Conservation (phyloP, 2,329 filamentous ascomycete genomes). For the Aspergillus proliferans region DNA sequence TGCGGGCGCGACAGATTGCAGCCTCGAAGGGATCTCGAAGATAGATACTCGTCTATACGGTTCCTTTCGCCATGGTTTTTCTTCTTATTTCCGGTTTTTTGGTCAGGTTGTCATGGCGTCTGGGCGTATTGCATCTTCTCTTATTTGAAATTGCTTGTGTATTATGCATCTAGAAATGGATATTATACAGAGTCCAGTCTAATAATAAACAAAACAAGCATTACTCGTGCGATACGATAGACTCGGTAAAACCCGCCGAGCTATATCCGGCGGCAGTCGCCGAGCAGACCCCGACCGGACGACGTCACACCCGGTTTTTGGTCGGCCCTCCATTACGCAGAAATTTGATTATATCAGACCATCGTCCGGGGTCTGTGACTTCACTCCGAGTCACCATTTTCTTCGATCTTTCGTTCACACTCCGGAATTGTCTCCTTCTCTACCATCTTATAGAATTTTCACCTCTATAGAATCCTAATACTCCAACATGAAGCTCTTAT, state of each 20-base stretch:
- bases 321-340: background rate
- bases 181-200: background rate
- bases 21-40: conserved; percentile 35
- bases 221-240: too few species aligned
- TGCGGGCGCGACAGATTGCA: conserved; percentile 44
- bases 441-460: background rate
- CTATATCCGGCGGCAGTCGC: background rate
- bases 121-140: background rate
- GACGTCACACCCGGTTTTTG: conserved; percentile 1
- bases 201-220: too few species aligned
- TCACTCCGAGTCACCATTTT: background rate
- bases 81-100: background rate
- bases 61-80: background rate
- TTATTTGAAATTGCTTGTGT: background rate
- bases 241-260: background rate
- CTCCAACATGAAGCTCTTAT: conserved; percentile 81
- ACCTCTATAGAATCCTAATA: background rate
- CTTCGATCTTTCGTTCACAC: background rate
- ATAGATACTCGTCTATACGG: conserved; percentile 11
- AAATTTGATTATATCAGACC: background rate
- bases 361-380: background rate
- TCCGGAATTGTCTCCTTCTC: background rate
- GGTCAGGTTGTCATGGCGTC: background rate
- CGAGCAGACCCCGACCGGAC: conserved; percentile 17
- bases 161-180: background rate